phyloP scores from a whole-genome alignment of 768 basidiomycete species.

The Astraeus odoratus region DNA sequence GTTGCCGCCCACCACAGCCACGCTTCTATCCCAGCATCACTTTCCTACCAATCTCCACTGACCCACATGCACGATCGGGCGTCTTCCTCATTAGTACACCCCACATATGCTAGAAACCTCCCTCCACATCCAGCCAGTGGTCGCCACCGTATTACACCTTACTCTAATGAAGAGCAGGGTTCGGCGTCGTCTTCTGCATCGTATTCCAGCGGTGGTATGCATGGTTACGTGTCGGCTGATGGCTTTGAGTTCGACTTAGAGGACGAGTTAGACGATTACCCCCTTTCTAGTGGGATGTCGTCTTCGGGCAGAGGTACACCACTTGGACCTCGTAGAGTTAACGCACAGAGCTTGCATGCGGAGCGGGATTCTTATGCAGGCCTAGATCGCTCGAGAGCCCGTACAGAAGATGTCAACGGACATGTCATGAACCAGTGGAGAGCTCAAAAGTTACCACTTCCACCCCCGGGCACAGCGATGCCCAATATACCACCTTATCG shows the following conservation, averaged over 20 bases:
- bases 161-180: slow-evolving; percentile 34
- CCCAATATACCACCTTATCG: slow-evolving; percentile 26
- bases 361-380: slow-evolving; percentile 44
- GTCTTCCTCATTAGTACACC: slow-evolving; percentile 28
- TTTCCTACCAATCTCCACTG: slow-evolving; percentile 28
- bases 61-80: slow-evolving; percentile 32
- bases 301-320: slow-evolving; percentile 74
- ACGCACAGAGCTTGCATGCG: slow-evolving; percentile 51
- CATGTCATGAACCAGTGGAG: slow-evolving; percentile 62
- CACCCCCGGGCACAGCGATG: slow-evolving; percentile 20
- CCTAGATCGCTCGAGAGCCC: slow-evolving; percentile 54
- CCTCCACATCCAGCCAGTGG: slow-evolving; percentile 28
- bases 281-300: slow-evolving; percentile 39
- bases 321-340: slow-evolving; percentile 48
- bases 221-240: slow-evolving; percentile 47
- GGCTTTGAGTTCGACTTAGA: slow-evolving; percentile 71
- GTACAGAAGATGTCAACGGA: slow-evolving; percentile 64
- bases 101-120: slow-evolving; percentile 25
- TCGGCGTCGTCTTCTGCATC: slow-evolving; percentile 27
- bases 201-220: slow-evolving; percentile 15
- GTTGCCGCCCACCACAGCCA: slow-evolving; percentile 37
- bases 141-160: slow-evolving; percentile 31
- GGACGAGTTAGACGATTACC: slow-evolving; percentile 75
- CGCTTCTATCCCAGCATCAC: slow-evolving; percentile 33
- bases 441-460: slow-evolving; percentile 37